Evolutionary conservation across 192 early-diverging fungal species (phyloP), one percentile per base, ranked within the genome.

Genomic region (Gonapodya prolifera): DNA sequence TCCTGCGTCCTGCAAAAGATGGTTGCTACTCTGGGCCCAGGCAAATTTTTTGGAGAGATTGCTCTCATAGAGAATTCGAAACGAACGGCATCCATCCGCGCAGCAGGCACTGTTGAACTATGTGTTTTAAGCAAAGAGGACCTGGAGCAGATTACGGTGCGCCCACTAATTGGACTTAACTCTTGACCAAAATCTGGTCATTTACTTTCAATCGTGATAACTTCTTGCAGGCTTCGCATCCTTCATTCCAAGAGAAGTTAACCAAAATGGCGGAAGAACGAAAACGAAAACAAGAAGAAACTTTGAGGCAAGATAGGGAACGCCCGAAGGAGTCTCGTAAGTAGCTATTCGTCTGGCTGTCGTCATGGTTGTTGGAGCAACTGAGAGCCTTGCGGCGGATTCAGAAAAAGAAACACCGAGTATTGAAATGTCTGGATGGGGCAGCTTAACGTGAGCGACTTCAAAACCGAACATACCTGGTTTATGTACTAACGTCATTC

Each of bases 21-120:
- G 31, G 35, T 75, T 23, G 23, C 2, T n/a, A 61, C 2, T 2
- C 35, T 75, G 35, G 35, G 31, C 2, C 35, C 31, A 13, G 31
- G 35, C 8, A 16, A 78, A 30, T 79, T 28, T 28, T 76, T 29
- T 78, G 78, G 78, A 18, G 78, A 79, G 35, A 33, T 79, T 1
- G 78, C 78, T 13, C 75, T 79, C 13, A 32, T 79, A 17, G 78
- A 79, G 29, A 35, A 79, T 30, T 78, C 34, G 34, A 79, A 34
- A 28, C 78, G 78, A 34, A 78, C 78, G 2, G 79, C 79, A 2
- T 73, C 79, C 69, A 78, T 73, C 32, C 79, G 78, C 8, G 79
- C 79, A 0, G 79, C 79, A 0, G 35, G 29, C 16, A 74, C 33
- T 28, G 35, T 35, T 30, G 79, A 80, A 1, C 79, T 80, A 28